These are phyloP conservation scores for Yamadazyma aaseri DNA, from an alignment of 1,139 yeast species.

Conservation along the genomic window DNA sequence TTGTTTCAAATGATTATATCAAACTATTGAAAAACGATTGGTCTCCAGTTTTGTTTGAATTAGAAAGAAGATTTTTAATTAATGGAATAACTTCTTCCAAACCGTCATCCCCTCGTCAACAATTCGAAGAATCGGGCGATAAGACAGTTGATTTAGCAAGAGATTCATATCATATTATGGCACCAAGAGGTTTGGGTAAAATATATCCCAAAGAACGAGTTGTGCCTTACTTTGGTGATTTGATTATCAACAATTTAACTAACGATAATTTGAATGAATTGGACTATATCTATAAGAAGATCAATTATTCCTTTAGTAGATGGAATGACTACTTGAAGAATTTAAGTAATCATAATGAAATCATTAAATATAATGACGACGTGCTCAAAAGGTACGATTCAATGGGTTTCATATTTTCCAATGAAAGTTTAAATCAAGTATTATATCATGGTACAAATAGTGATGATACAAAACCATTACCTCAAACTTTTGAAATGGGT, in stretches of 20 bases:
- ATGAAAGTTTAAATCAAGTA: conserved; percentile 47
- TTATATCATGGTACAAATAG: conserved; percentile 39
- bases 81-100: conserved; percentile 24
- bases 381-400: conserved; percentile 42
- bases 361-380: conserved; percentile 44
- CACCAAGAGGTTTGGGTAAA: conserved; percentile 86
- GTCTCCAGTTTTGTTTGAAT: conserved; percentile 91
- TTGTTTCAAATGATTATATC: conserved; percentile 60
- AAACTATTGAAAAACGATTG: conserved; percentile 75
- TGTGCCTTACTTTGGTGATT: conserved; percentile 89
- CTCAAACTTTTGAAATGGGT: conserved; percentile 15
- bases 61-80: conserved; percentile 70
- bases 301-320: conserved; percentile 71
- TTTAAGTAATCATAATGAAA: conserved; percentile 34
- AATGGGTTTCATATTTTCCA: conserved; percentile 48
- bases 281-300: conserved; percentile 64
- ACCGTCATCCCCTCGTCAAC: conserved; percentile 16
- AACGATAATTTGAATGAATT: conserved; percentile 51
- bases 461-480: conserved; percentile 28
- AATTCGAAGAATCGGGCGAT: conserved; percentile 7
- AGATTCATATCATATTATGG: conserved; percentile 69
- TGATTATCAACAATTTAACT: conserved; percentile 38
- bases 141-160: conserved; percentile 20
- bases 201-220: conserved; percentile 75
- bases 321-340: conserved; percentile 71